Evolutionary conservation across 768 basidiomycete genomes (phyloP), one percentile per base, ranked within the genome.

Genomic region (Psilocybe subaeruginosa): DNA sequence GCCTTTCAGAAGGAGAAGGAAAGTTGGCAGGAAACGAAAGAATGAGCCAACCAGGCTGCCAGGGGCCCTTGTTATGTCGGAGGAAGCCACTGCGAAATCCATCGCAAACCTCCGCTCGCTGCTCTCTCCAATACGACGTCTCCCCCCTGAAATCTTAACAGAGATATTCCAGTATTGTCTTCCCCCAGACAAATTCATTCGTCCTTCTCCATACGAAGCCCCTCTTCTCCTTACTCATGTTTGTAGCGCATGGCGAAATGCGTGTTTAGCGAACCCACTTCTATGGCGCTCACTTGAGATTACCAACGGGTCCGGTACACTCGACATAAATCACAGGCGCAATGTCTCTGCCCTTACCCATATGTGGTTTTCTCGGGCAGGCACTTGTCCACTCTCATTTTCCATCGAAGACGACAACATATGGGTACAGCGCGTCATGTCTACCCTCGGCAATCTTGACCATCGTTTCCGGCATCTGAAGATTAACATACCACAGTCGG

Each of bases 201-300:
- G 35, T 30, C 64, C 70, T 3, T 30, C 56, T 8, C 19, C 53
- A 5, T 27, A 27, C n/a, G 53, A 61, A 8, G 68, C 66, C 11
- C 72, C 70, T 11, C 59, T 70, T 6, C 61, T 69, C 30, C 59
- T 73, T 27, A 64, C 67, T 8, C 64, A 66, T n/a, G 63, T 78
- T 23, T 72, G 74, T 54, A 59, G 64, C 3, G 54, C 59, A 14
- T 78, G 76, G 77, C 66, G 73, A 33, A 65, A 61, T 12, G 64
- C 73, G 2, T 70, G 73, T 19, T 19, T 77, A 14, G 56, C 67
- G 2, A 71, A 59, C 5, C 73, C 74, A 9, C 53, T 62, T 17
- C 49, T 77, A 12, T 77, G 76, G 76, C 33, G 64, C 14, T 68
- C 70, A 3, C 43, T 71, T 2, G 66, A 68, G 30, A 58, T 65